Conservation (phyloP, 441 rosid genomes). For the Melastoma candidum region DNA sequence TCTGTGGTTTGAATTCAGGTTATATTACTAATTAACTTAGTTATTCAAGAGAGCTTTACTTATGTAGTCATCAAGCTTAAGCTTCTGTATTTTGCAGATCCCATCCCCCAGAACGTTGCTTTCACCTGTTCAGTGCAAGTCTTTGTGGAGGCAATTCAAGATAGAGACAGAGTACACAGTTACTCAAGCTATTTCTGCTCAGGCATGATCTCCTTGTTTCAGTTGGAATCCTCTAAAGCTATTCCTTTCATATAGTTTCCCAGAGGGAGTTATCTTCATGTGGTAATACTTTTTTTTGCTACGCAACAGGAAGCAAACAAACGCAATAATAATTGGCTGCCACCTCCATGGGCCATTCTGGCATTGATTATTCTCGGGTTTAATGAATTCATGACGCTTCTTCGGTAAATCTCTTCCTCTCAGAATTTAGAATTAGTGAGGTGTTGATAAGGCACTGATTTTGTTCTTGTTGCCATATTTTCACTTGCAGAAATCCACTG, state of each 20-base stretch:
- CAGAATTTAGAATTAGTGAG: conserved; percentile 7
- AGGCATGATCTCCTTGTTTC: conserved; percentile 29
- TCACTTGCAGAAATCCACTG: conserved; percentile 65
- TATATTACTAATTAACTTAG: not conserved
- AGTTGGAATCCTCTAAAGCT: not conserved
- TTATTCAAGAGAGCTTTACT: not conserved
- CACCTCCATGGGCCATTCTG: conserved; percentile 79
- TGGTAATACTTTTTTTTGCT: not conserved
- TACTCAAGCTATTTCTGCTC: conserved; percentile 74
- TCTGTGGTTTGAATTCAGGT: conserved; percentile 5
- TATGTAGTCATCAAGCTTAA: not conserved
- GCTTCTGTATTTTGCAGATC: conserved; percentile 26
- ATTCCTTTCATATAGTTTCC: no score
- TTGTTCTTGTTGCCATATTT: conserved; percentile 1
- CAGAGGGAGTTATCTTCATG: no score
- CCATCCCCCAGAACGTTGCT: conserved; percentile 42
- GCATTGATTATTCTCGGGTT: conserved; percentile 74
- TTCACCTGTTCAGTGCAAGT: conserved; percentile 70
- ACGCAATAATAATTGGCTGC: conserved; percentile 64
- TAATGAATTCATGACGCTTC: conserved; percentile 68
- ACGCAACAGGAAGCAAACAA: conserved; percentile 63
- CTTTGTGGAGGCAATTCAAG: conserved; percentile 73
- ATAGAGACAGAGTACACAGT: conserved; percentile 66
- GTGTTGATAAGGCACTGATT: conserved; percentile 2
- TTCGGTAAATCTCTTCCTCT: conserved; percentile 33